Base-by-base conservation (phyloP, 1,284 basidiomycete genomes). In the Tremellales sp. region DNA sequence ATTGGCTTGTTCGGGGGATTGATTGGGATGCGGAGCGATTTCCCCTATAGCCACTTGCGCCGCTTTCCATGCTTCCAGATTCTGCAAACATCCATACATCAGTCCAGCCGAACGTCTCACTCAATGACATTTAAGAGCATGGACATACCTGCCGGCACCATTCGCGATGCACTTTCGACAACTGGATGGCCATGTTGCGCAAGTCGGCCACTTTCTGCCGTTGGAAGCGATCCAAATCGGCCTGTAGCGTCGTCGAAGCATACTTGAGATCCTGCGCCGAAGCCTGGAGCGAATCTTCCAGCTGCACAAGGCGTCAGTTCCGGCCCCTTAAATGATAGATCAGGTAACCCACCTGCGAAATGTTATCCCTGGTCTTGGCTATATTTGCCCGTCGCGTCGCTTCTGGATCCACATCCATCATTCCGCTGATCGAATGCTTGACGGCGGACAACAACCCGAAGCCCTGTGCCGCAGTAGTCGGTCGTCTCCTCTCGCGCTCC, bases 371-470 rank as follows among this genome's bases (percentile, higher is more conserved):
- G 2, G 92, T 91, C 75, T 94, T 97, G 54, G 85, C 87, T 56
- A 98, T 97, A 48, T 84, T 83, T 61, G 86, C 95, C 50, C 94
- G 79, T 52, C 95, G 79, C 4, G 94, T 93, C 13, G 87, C 88
- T 74, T 97, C 95, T 0, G 95, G 93, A 74, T 98, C 95, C 6
- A 89, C 87, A 62, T 98, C 95, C 85, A 98, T 97, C 82, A 98
- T 93, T 9, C 90, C 90, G 61, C 94, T 91, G 50, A 99, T 73
- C 19, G 91, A 93, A 73, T 97, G 92, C 61, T 87, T 92, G 45
- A 99, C 76, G 6, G 95, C 94, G 61, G 84, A 92, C 34, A 99
- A 67, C 22, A 99, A 75, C 5, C 92, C 93, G 77, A 87, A 87
- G 1, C 88, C 87, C 43, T 85, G 83, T 10, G 81, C 57, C n/a